A percentile compares a stretch with the other conserved stretches of the same genome.
Conservation (phyloP, 2,329 filamentous ascomycete genomes). For the Calycina herbarum region DNA sequence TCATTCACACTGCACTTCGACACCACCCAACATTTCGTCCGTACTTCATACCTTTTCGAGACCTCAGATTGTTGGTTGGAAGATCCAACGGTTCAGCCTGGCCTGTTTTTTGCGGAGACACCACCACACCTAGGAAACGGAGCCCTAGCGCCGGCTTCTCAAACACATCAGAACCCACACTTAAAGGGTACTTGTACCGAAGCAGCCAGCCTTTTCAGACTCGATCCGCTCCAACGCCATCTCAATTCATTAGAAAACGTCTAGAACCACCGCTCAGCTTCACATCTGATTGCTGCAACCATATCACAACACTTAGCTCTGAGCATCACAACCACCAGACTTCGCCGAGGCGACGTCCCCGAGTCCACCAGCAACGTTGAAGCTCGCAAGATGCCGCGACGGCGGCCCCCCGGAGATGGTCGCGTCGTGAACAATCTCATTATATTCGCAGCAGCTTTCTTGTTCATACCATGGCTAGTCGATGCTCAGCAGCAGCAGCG, state of each 20-base stretch:
- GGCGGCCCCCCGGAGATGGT: slow-evolving; percentile 59
- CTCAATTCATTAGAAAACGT: slow-evolving; percentile 5
- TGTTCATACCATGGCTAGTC: slow-evolving; percentile 59
- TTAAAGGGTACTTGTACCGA: neutral
- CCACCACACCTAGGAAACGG: neutral
- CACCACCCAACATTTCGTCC: neutral
- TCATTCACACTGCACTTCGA: neutral
- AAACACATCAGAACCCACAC: slow-evolving; percentile 5
- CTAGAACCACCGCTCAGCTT: neutral
- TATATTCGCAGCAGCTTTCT: slow-evolving; percentile 55
- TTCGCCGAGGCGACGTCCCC: slow-evolving; percentile 31
- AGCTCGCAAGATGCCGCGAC: slow-evolving; percentile 57
- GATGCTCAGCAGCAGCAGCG: slow-evolving; percentile 65
- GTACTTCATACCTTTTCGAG: neutral
- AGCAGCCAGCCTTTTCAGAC: neutral
- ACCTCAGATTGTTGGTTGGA: neutral
- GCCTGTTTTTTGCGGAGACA: slow-evolving; percentile 7
- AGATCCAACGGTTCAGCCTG: neutral
- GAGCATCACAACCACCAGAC: slow-evolving; percentile 14
- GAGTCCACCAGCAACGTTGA: slow-evolving; percentile 38
- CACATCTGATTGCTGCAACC: neutral
- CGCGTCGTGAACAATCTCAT: slow-evolving; percentile 50
- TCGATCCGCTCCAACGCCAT: slow-evolving; percentile 3
- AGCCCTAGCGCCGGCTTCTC: slow-evolving; percentile 7
- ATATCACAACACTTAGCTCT: neutral